These are phyloP conservation scores for Naganishia vishniacii DNA, from an alignment of 768 basidiomycete genomes.

Conservation along the genomic window DNA sequence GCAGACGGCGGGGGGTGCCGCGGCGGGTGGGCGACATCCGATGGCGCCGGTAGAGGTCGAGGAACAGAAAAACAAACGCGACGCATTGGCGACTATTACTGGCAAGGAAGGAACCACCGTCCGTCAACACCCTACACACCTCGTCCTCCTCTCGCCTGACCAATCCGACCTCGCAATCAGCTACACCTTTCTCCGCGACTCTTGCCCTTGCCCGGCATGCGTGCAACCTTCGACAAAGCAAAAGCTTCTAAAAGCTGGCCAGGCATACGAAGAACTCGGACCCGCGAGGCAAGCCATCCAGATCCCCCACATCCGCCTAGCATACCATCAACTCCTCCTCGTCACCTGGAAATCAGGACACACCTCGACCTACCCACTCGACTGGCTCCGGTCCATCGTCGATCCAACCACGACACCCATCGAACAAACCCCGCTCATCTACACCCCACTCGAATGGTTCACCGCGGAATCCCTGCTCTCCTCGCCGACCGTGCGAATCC, in stretches of 20 bases:
- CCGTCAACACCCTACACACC: background rate
- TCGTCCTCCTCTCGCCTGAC: background rate
- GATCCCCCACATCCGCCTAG: constrained; percentile 51
- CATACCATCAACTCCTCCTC: constrained; percentile 44
- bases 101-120: background rate
- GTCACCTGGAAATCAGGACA: constrained; percentile 54
- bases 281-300: constrained; percentile 54
- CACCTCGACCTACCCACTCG: constrained; percentile 28
- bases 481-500: constrained; percentile 54
- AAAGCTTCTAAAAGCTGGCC: constrained; percentile 57
- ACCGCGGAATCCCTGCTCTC: constrained; percentile 49
- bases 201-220: constrained; percentile 67
- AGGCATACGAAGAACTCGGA: constrained; percentile 55
- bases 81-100: no score
- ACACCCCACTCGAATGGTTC: constrained; percentile 57
- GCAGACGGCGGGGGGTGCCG: background rate
- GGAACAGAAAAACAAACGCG: background rate
- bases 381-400: constrained; percentile 19
- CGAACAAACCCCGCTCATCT: constrained; percentile 47
- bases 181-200: constrained; percentile 70
- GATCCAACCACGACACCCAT: background rate
- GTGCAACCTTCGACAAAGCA: constrained; percentile 74
- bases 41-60: background rate
- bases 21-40: background rate
- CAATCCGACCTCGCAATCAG: background rate